Evolutionary conservation across 345 rosid genomes (phyloP), one percentile per base, ranked within the genome.

Genomic region (Combretum micranthum): DNA sequence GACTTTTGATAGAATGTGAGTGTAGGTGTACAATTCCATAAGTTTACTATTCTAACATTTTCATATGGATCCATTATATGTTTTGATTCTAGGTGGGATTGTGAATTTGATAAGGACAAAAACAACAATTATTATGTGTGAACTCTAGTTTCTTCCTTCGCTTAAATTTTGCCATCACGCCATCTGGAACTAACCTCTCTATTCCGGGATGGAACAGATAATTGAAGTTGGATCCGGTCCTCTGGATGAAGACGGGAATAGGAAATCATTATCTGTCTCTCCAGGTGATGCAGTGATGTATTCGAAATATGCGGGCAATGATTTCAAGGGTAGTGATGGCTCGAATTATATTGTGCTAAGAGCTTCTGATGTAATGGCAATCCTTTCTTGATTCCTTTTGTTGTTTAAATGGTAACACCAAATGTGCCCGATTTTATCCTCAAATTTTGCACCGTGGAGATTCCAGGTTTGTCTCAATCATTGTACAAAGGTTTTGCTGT

Each of bases 271-370:
- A 15, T 60, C 90, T 0, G 59, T 85, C 45, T 48, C 78, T 2
- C 67, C 85, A 0, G 97, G 97, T 47, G 81, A 69, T 83, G 77
- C 96, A 3, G 96, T 94, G 43, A 68, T 94, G 60, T 87, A 80
- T 81, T 83, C 99, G 52, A 90, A 90, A 80, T 90, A 90, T 20
- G 95, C 95, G 0, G 97, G 97, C 17, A 90, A 84, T 23, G 99
- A 87, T 65, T 90, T 85, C 73, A 82, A 85, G 80, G 87, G 85
- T 42, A 79, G 62, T 25, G 96, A 94, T 32, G 97, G 92, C 12
- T 47, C 82, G 25, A 79, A 78, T 71, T 94, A 87, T 74, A 85
- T 90, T 60, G 97, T 88, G 17, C 71, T 94, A 10, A 82, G 86
- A 75, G 92, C 72, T 50, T 70, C 96, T 15, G 97, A 94, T 74